Evolutionary conservation across 1,284 basidiomycete genomes (phyloP), one percentile per base, ranked within the genome.

Genomic region (Ceratobasidium sp.): DNA sequence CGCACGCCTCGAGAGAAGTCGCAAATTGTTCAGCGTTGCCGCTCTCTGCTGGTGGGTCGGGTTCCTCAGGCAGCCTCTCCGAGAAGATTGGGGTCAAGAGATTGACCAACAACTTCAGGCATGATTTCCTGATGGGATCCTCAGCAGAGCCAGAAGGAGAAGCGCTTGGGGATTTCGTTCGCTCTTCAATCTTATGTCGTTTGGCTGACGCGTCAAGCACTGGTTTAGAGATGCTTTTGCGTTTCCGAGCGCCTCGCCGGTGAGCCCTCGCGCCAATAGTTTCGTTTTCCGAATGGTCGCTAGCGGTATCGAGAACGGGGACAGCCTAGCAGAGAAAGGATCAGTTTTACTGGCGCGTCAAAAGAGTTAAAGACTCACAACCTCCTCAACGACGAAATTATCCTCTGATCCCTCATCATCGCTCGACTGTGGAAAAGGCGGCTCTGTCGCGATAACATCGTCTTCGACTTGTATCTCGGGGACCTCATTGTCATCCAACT

Each of bases 1-100:
- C 84, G 83, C 89, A 91, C 81, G 88, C 86, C 85, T 95, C 94
- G 79, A 95, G 88, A 76, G 92, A 90, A 70, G 86, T 84, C 79
- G 92, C 89, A 85, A 92, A 95, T 61, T 85, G 84, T 80, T 46
- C 83, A 84, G 70, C 68, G 15, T 63, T 56, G 26, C 46, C 56
- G 20, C 51, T 72, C 18, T 76, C 51, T 7, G 67, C 40, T 42
- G 49, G 40, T 40, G 55, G 73, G 23, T 75, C 68, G 28, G 46
- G 81, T 46, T 78, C 77, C 56, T 77, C 44, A 33, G 78, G 64
- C 77, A 80, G 53, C 15, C 63, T 33, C 66, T 49, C 75, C 42
- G 64, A 76, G 51, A 77, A 77, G 15, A 77, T 68, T 3, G 75
- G 75, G 15, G 75, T 76, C 55, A 69, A 49, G 58, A 75, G 40